Conservation (phyloP, 2,329 filamentous ascomycete genomes). For the Pseudogymnoascus sp. region DNA sequence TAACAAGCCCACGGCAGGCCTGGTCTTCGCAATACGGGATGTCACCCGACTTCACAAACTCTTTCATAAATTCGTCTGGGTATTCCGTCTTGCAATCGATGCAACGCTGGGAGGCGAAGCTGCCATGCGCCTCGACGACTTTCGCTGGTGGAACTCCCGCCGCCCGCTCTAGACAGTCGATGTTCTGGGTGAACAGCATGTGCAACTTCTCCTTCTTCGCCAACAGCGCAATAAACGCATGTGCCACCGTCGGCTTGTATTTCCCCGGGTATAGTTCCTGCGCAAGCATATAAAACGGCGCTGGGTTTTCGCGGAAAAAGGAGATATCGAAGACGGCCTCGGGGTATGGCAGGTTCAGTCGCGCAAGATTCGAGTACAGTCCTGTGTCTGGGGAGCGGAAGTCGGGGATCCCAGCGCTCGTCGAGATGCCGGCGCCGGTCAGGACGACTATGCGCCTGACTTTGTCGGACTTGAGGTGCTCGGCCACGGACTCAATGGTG, state of each 20-base stretch:
- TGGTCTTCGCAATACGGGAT: conserved; percentile 60
- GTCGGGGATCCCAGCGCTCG: conserved; percentile 72
- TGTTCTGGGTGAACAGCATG: conserved; percentile 95
- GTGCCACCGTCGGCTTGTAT: conserved; percentile 80
- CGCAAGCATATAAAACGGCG: conserved; percentile 86
- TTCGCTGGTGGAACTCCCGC: conserved; percentile 74
- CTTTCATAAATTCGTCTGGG: conserved; percentile 65
- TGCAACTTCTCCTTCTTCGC: conserved; percentile 68
- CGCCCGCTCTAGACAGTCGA: conserved; percentile 84
- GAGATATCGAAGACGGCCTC: conserved; percentile 91
- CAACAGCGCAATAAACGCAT: conserved; percentile 79
- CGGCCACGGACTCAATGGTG: conserved; percentile 66
- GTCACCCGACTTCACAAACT: conserved; percentile 54
- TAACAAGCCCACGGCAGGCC: conserved; percentile 65
- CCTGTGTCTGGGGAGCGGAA: conserved; percentile 91
- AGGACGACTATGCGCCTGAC: conserved; percentile 72
- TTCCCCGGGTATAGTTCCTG: conserved; percentile 87
- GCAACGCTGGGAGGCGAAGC: conserved; percentile 84
- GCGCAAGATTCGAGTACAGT: conserved; percentile 83
- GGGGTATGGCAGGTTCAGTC: conserved; percentile 76
- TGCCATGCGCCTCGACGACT: conserved; percentile 91
- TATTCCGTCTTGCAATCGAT: conserved; percentile 75
- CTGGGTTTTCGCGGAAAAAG: conserved; percentile 77
- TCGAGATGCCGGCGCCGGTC: conserved; percentile 85
- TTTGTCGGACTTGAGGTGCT: conserved; percentile 64